Base-by-base conservation (phyloP, 2,329 filamentous ascomycete species). In the Ciborinia camelliae region DNA sequence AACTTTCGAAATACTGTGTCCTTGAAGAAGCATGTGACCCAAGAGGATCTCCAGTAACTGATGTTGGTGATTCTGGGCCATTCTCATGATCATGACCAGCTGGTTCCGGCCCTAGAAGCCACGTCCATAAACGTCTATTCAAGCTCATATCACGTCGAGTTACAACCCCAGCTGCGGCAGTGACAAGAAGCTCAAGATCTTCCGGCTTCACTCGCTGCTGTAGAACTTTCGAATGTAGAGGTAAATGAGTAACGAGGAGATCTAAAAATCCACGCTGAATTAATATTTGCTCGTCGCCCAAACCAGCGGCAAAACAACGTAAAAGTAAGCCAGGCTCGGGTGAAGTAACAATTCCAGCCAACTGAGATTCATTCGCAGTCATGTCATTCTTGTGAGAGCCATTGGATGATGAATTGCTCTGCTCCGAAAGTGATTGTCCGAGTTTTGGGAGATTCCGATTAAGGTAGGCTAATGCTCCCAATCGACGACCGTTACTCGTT, bases 231-330 rank as follows among this genome's bases (percentile, higher is more conserved):
- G 93, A 94, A 73, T 93, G 87, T 8, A 99, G 80, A 5, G 96
- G 94, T 23, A 99, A 79, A 75, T 97, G 91, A 0, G 91, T 92
- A 12, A 98, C 94, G 20, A 99, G 82, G 37, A 99, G 78, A 76
- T 99, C 96, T 47, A 99, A 83, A 74, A 96, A 99, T 10, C 95
- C 95, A 68, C 95, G 86, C 75, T 99, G 96, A 35, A 97, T 93
- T 45, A 99, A 84, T 26, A 97, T 79, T 74, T 99, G 93, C 41
- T 93, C 86, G 74, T 99, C 96, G 0, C 83, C 84, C 18, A 99
- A 83, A 0, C 95, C 96, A 28, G 93, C 92, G 60, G 92, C 91
- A 77, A 99, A 98, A 75, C 91, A 96, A 65, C 95, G 88, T 60
- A 99, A 82, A 14, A 99, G 81, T 14, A 99, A 81, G 0, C 95